phyloP scores from a whole-genome alignment of 768 basidiomycete genomes.

The Suillus paluster region DNA sequence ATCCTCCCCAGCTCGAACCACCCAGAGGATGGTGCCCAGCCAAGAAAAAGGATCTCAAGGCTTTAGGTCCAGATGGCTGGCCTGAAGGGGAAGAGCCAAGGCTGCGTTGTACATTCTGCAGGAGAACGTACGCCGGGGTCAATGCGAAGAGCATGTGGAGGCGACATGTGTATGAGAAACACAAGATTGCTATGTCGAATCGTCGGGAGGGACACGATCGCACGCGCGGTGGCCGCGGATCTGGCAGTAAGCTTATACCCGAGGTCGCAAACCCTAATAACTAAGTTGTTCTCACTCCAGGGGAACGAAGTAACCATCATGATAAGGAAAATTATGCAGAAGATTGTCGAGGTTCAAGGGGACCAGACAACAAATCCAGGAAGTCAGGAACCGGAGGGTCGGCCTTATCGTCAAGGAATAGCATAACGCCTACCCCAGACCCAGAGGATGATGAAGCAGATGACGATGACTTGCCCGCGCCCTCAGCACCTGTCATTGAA shows the following conservation, averaged over 20 bases:
- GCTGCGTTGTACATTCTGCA: constrained; percentile 82
- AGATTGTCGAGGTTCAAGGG: constrained; percentile 31
- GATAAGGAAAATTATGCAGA: constrained; percentile 39
- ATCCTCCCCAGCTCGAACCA: constrained; percentile 79
- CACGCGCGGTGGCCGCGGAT: constrained; percentile 59
- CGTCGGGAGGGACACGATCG: constrained; percentile 73
- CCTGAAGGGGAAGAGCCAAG: constrained; percentile 82
- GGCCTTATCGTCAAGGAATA: constrained; percentile 12
- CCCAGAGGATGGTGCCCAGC: constrained; percentile 87
- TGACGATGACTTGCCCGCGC: constrained; percentile 15
- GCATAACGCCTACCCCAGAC: constrained; percentile 5
- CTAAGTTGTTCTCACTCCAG: constrained; percentile 39
- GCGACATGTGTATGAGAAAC: constrained; percentile 86
- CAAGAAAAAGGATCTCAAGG: constrained; percentile 81
- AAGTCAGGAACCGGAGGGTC: neutral
- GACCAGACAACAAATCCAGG: constrained; percentile 25
- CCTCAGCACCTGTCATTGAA: constrained; percentile 29
- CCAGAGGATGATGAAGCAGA: constrained; percentile 15
- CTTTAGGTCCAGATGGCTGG: constrained; percentile 70
- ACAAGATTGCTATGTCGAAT: constrained; percentile 90
- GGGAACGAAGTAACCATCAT: constrained; percentile 49
- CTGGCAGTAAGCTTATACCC: constrained; percentile 57
- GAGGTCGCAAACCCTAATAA: constrained; percentile 10
- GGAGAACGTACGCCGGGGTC: constrained; percentile 82
- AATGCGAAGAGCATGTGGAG: constrained; percentile 95